These are phyloP conservation scores for Geopyxis carbonaria DNA, from an alignment of 495 filamentous ascomycete genomes.

Conservation along the genomic window DNA sequence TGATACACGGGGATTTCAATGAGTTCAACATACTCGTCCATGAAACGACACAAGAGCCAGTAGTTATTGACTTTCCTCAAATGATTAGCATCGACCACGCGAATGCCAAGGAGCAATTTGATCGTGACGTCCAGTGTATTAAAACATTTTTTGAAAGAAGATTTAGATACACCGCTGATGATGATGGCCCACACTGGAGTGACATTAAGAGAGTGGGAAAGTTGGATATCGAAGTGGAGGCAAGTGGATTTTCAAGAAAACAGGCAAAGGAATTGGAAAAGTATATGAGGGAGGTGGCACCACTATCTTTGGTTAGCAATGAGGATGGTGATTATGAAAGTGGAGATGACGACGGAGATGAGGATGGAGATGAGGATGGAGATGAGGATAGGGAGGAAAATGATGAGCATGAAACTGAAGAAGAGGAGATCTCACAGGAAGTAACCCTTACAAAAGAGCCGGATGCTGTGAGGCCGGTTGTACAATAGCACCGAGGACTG, in stretches of 20 bases:
- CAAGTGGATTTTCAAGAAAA: slow-evolving; percentile 88
- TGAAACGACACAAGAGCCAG: slow-evolving; percentile 46
- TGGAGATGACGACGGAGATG: slow-evolving; percentile 23
- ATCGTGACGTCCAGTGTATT: slow-evolving; percentile 84
- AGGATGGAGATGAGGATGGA: slow-evolving; percentile 24
- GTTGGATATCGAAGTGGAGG: slow-evolving; percentile 76
- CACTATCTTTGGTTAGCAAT: slow-evolving; percentile 29
- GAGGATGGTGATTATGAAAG: slow-evolving; percentile 37
- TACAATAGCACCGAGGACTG: no score
- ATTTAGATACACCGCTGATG: slow-evolving; percentile 71
- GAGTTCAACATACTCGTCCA: slow-evolving; percentile 96
- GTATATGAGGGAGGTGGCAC: slow-evolving; percentile 55
- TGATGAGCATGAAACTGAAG: slow-evolving; percentile 26
- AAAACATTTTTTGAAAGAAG: slow-evolving; percentile 79
- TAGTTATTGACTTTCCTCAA: slow-evolving; percentile 95
- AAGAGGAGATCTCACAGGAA: neutral
- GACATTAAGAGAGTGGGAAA: slow-evolving; percentile 64
- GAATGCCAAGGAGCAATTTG: slow-evolving; percentile 90
- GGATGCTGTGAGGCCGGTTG: no score
- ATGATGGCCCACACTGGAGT: slow-evolving; percentile 65
- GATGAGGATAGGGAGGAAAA: slow-evolving; percentile 24
- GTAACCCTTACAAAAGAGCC: no score
- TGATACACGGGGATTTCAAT: slow-evolving; percentile 98
- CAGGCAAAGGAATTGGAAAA: slow-evolving; percentile 82
- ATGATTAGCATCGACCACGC: slow-evolving; percentile 90